These are phyloP conservation scores for Pisolithus sp. DNA, from an alignment of 768 basidiomycete genomes.

Conservation along the genomic window DNA sequence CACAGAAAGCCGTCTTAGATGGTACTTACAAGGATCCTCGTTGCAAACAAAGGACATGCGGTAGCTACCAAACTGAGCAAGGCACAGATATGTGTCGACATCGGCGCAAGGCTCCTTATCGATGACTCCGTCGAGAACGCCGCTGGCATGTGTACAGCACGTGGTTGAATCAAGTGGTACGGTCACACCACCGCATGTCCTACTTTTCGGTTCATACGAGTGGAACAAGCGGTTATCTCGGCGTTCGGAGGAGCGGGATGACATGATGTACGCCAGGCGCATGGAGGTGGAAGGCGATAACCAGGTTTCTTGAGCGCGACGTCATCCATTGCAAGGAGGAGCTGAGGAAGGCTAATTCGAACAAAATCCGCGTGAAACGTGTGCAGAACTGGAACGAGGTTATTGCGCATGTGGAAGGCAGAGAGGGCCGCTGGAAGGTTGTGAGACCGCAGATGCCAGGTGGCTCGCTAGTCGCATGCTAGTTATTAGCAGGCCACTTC, in stretches of 20 bases:
- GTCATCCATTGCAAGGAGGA: conserved; percentile 21
- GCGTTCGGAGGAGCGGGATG: conserved; percentile 39
- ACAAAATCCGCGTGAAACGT: conserved; percentile 42
- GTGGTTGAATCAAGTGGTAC: conserved; percentile 6
- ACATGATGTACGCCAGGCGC: conserved; percentile 48
- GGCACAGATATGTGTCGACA: conserved; percentile 61
- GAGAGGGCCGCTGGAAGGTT: background rate
- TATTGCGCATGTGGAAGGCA: conserved; percentile 36
- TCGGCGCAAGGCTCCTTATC: conserved; percentile 61
- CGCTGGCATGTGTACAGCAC: conserved; percentile 43
- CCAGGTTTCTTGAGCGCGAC: conserved; percentile 54
- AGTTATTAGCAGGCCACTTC: too few relatives aligned
- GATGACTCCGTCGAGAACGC: conserved; percentile 83
- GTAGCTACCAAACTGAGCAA: conserved; percentile 58
- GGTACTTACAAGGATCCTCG: background rate
- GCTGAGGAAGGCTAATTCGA: conserved; percentile 38
- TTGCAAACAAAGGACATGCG: conserved; percentile 25
- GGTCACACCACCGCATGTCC: conserved; percentile 40
- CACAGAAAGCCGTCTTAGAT: conserved; percentile 29
- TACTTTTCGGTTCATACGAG: conserved; percentile 71
- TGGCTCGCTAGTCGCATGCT: too few relatives aligned
- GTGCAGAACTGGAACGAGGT: conserved; percentile 63
- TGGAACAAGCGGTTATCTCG: conserved; percentile 64
- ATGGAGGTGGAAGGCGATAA: conserved; percentile 40
- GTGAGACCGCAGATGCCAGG: background rate